These are phyloP conservation scores for Suhomyces sp. DNA, from an alignment of 805 yeast species.

Conservation along the genomic window DNA sequence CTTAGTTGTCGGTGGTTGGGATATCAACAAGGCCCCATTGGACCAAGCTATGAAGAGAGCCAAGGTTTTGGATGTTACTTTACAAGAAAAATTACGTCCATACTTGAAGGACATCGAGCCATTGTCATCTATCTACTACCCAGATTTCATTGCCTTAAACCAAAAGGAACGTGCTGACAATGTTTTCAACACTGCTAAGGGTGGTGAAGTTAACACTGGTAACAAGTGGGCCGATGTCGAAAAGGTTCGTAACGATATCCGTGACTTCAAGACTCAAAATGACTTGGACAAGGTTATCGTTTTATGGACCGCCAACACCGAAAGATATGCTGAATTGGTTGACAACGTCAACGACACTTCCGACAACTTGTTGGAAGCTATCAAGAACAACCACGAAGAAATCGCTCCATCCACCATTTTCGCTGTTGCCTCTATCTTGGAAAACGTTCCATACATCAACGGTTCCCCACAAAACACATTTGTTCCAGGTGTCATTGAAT, in stretches of 20 bases:
- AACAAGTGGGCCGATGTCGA: constrained; percentile 91
- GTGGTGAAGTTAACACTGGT: constrained; percentile 50
- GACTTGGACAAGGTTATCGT: constrained; percentile 83
- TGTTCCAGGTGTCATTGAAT: constrained; percentile 90
- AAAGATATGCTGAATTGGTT: constrained; percentile 78
- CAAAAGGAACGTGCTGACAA: constrained; percentile 92
- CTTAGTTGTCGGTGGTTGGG: constrained; percentile 93
- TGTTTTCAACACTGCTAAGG: constrained; percentile 57
- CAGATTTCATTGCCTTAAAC: constrained; percentile 94
- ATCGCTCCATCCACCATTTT: constrained; percentile 91
- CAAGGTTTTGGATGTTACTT: constrained; percentile 79
- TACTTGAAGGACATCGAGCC: constrained; percentile 65
- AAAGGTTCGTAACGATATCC: constrained; percentile 79
- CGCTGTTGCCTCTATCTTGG: constrained; percentile 90
- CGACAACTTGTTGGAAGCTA: constrained; percentile 69
- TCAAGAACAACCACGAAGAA: constrained; percentile 78
- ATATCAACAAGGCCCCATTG: constrained; percentile 70
- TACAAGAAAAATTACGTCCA: constrained; percentile 72
- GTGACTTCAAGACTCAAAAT: constrained; percentile 69
- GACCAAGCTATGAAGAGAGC: constrained; percentile 82
- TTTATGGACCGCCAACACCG: constrained; percentile 97
- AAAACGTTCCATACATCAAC: constrained; percentile 84
- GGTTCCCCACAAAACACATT: constrained; percentile 98
- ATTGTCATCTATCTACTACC: constrained; percentile 85
- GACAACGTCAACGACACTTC: constrained; percentile 86